phyloP scores from a whole-genome alignment of 2,329 filamentous ascomycete species.

The Ilyonectria destructans region DNA sequence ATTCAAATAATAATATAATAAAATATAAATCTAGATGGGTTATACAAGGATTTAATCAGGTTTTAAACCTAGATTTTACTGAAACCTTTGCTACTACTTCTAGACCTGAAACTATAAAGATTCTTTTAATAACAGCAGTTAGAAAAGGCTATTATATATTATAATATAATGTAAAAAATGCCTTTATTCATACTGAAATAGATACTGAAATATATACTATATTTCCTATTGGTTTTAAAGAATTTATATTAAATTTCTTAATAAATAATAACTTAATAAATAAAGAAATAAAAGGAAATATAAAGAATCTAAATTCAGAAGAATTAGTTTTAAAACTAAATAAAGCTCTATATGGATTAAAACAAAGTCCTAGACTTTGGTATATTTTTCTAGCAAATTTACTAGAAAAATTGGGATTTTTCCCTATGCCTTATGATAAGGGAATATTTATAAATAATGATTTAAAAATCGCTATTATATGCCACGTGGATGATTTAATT shows the following conservation, averaged over 20 bases:
- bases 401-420: too few species aligned
- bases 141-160: too few species aligned
- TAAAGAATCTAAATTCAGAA: neutral
- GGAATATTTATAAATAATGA: too few species aligned
- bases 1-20: slow-evolving; percentile 1
- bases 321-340: neutral
- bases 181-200: neutral
- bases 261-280: neutral
- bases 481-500: too few species aligned
- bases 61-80: neutral
- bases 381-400: too few species aligned
- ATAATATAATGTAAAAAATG: too few species aligned
- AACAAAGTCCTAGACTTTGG: neutral
- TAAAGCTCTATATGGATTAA: neutral
- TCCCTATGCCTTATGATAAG: too few species aligned
- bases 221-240: neutral
- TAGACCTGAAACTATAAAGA: too few species aligned
- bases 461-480: too few species aligned
- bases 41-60: neutral
- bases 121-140: too few species aligned
- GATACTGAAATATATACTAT: neutral
- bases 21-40: neutral
- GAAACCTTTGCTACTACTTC: too few species aligned
- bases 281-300: neutral
- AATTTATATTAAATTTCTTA: neutral